Evolutionary conservation across 2,329 filamentous ascomycete species (phyloP).

Genomic region (Graphiopsis chlorocephala): DNA sequence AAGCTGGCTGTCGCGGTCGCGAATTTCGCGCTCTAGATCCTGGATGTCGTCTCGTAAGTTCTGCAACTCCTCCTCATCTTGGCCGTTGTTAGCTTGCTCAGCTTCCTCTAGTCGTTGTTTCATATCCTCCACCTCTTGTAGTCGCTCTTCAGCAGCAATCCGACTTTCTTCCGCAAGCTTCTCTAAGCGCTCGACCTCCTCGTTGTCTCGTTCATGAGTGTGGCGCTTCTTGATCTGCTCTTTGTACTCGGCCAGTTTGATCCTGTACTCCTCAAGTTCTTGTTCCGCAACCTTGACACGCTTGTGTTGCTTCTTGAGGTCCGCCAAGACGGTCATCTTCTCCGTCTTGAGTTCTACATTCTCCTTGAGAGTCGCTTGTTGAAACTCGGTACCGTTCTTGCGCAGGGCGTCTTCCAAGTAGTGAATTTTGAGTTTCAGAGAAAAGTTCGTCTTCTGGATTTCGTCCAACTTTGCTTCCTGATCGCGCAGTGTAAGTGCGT

Average conservation of each 20-base stretch:
- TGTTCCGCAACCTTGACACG: slow-evolving; percentile 77
- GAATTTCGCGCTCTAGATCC: slow-evolving; percentile 51
- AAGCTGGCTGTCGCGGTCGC: slow-evolving; percentile 41
- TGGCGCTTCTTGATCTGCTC: slow-evolving; percentile 76
- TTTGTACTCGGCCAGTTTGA: slow-evolving; percentile 78
- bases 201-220: slow-evolving; percentile 66
- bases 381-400: slow-evolving; percentile 85
- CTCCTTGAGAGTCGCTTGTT: slow-evolving; percentile 83
- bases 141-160: slow-evolving; percentile 38
- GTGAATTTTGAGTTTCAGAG: slow-evolving; percentile 93
- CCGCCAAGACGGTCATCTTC: slow-evolving; percentile 82
- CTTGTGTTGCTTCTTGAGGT: slow-evolving; percentile 83
- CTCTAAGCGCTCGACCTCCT: slow-evolving; percentile 54
- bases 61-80: slow-evolving; percentile 29
- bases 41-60: slow-evolving; percentile 50
- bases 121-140: slow-evolving; percentile 43
- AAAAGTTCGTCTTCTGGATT: slow-evolving; percentile 98
- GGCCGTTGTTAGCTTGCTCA: slow-evolving; percentile 32
- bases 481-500: slow-evolving; percentile 86
- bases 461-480: slow-evolving; percentile 92
- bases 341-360: slow-evolving; percentile 96
- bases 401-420: slow-evolving; percentile 88
- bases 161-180: slow-evolving; percentile 44
- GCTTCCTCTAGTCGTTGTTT: slow-evolving; percentile 41
- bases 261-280: slow-evolving; percentile 78